phyloP scores from a whole-genome alignment of 2,329 filamentous ascomycete genomes.

The Fusarium pseudonygamai region DNA sequence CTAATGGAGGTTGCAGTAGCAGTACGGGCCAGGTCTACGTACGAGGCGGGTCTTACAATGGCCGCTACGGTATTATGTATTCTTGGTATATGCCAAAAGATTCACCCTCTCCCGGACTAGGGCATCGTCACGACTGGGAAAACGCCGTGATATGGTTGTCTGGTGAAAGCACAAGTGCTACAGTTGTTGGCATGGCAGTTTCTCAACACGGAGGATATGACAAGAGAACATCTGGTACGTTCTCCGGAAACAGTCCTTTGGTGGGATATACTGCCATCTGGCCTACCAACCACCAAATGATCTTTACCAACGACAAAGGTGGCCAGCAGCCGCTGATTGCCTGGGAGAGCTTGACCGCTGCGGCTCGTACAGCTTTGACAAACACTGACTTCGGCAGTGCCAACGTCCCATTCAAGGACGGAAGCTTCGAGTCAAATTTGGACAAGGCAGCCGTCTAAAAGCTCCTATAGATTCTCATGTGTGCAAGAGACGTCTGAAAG shows the following conservation, averaged over 20 bases:
- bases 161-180: conserved; percentile 39
- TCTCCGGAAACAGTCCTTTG: conserved; percentile 42
- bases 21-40: conserved; percentile 53
- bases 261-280: conserved; percentile 48
- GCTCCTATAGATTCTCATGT: neutral
- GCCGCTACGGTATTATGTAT: conserved; percentile 54
- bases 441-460: conserved; percentile 28
- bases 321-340: conserved; percentile 55
- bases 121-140: conserved; percentile 46
- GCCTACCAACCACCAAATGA: conserved; percentile 50
- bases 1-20: conserved; percentile 47
- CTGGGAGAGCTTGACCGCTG: conserved; percentile 54
- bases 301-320: conserved; percentile 49
- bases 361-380: conserved; percentile 49
- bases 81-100: conserved; percentile 61
- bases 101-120: conserved; percentile 38
- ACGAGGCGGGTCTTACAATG: conserved; percentile 46
- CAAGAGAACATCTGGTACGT: conserved; percentile 37
- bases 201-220: conserved; percentile 52
- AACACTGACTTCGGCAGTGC: conserved; percentile 55
- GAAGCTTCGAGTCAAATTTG: conserved; percentile 40
- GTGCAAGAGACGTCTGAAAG: neutral
- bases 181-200: conserved; percentile 48
- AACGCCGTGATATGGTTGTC: conserved; percentile 42
- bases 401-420: conserved; percentile 54